Percentiles rank a stretch among this genome's conserved stretches.
These are phyloP conservation scores for Cronartium ribicola DNA, from an alignment of 1,284 basidiomycete species.

Conservation along the genomic window DNA sequence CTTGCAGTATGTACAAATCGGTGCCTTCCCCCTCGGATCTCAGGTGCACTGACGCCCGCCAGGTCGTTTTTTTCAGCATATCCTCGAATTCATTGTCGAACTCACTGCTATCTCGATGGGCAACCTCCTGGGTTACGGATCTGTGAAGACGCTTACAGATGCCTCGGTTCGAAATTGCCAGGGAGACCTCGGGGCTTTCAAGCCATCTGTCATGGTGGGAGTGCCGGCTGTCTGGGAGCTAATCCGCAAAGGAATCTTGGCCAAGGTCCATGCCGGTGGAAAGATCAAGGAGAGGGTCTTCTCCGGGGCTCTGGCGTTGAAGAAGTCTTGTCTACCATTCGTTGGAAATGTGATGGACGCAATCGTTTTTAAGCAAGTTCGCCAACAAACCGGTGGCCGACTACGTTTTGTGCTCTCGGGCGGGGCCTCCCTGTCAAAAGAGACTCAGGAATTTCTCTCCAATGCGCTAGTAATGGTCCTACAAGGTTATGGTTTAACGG, in stretches of 20 bases:
- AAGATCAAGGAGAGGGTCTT: slow-evolving; percentile 69
- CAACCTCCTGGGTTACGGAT: slow-evolving; percentile 77
- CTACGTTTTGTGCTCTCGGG: slow-evolving; percentile 68
- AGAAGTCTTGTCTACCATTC: slow-evolving; percentile 62
- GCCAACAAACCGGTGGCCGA: slow-evolving; percentile 77
- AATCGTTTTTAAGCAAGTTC: slow-evolving; percentile 69
- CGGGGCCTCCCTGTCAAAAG: slow-evolving; percentile 74
- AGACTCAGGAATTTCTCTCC: slow-evolving; percentile 86
- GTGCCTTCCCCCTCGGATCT: too few relatives aligned
- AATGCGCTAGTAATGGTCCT: slow-evolving; percentile 73
- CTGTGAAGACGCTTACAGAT: slow-evolving; percentile 94
- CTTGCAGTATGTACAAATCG: slow-evolving; percentile 45
- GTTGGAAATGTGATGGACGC: slow-evolving; percentile 68
- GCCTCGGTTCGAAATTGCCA: slow-evolving; percentile 80
- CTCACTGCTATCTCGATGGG: slow-evolving; percentile 55
- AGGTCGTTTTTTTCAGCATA: slow-evolving; percentile 7
- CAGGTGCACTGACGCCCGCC: too few relatives aligned
- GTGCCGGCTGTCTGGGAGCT: slow-evolving; percentile 68
- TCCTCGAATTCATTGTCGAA: slow-evolving; percentile 41
- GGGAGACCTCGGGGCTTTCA: slow-evolving; percentile 78
- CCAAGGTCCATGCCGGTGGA: slow-evolving; percentile 66
- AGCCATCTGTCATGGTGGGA: slow-evolving; percentile 79
- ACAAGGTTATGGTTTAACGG: slow-evolving; percentile 90
- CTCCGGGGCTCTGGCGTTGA: slow-evolving; percentile 64
- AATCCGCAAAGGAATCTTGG: slow-evolving; percentile 85